phyloP scores from a whole-genome alignment of 495 filamentous ascomycete genomes.

The Talaromyces wortmannii region DNA sequence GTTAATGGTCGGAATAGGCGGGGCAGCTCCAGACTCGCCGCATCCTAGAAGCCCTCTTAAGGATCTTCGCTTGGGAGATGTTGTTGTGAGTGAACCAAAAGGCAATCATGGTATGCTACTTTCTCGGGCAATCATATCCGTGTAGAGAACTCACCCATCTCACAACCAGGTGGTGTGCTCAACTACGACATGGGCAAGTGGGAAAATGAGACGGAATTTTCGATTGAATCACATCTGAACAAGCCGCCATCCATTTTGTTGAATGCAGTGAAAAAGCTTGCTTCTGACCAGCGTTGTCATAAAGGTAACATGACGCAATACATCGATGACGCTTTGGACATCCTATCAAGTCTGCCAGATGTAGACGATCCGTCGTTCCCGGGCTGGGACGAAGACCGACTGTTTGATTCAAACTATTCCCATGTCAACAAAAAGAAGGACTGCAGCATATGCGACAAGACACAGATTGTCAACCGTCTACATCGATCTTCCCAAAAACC shows the following conservation, averaged over 20 bases:
- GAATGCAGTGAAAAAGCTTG: conserved; percentile 3
- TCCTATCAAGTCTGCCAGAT: background rate
- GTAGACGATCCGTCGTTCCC: background rate
- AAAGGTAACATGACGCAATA: conserved; percentile 7
- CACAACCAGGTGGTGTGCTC: conserved; percentile 5
- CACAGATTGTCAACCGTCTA: background rate
- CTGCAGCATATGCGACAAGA: background rate
- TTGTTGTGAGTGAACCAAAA: conserved; percentile 8
- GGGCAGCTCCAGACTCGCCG: conserved; percentile 19
- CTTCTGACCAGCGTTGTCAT: conserved; percentile 5
- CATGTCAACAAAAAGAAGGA: background rate
- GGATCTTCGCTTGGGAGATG: conserved; percentile 10
- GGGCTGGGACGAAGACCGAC: background rate
- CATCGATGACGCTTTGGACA: background rate
- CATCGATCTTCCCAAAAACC: conserved; percentile 8
- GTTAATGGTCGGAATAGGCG: conserved; percentile 39
- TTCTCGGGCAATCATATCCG: no score
- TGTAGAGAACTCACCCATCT: no score
- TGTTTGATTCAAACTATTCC: background rate
- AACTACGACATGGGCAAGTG: conserved; percentile 9
- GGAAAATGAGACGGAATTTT: conserved; percentile 3
- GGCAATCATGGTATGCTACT: conserved; percentile 3
- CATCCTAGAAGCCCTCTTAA: background rate
- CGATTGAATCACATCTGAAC: conserved; percentile 7
- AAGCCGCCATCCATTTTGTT: conserved; percentile 3